Conservation (phyloP, 192 early-diverging fungal species). For the Backusella westeae region DNA sequence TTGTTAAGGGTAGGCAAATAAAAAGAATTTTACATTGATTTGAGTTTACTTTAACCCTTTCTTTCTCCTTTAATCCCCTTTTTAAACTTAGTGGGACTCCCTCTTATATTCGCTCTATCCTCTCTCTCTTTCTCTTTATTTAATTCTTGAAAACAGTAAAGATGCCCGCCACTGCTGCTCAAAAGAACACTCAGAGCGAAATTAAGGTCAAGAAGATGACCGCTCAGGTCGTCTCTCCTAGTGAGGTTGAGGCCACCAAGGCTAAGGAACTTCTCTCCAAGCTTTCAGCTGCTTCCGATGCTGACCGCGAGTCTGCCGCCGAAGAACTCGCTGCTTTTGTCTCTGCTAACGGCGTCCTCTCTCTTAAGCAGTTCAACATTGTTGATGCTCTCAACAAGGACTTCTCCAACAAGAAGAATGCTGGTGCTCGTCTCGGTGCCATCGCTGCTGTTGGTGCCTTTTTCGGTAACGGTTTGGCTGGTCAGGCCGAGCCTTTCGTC, state of each 20-base stretch:
- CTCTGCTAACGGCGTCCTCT: slow-evolving; percentile 57
- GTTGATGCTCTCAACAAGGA: slow-evolving; percentile 57
- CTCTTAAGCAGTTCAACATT: slow-evolving; percentile 58
- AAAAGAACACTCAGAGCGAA: slow-evolving; percentile 24
- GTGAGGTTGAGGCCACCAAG: slow-evolving; percentile 18
- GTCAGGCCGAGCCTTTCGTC: slow-evolving; percentile 66
- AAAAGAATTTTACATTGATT: slow-evolving; percentile 1
- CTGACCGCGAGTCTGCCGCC: slow-evolving; percentile 26
- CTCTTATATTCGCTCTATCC: slow-evolving; percentile 14
- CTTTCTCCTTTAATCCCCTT: slow-evolving; percentile 5
- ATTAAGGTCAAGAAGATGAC: slow-evolving; percentile 28
- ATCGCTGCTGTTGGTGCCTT: slow-evolving; percentile 58
- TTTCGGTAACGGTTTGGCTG: slow-evolving; percentile 41
- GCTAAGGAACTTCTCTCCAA: slow-evolving; percentile 29
- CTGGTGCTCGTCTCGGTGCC: slow-evolving; percentile 62
- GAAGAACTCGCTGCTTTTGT: slow-evolving; percentile 30
- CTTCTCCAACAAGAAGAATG: slow-evolving; percentile 69
- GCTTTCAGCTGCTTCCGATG: slow-evolving; percentile 31
- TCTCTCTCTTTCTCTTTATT: slow-evolving; percentile 10
- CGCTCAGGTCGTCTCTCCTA: not conserved
- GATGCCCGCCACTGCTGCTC: slow-evolving; percentile 34
- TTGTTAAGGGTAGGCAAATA: not conserved
- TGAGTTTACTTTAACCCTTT: slow-evolving; percentile 4
- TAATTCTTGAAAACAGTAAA: slow-evolving; percentile 13
- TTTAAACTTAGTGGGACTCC: slow-evolving; percentile 14